phyloP scores from a whole-genome alignment of 345 rosid genomes.

The Xanthoceras sorbifolium region DNA sequence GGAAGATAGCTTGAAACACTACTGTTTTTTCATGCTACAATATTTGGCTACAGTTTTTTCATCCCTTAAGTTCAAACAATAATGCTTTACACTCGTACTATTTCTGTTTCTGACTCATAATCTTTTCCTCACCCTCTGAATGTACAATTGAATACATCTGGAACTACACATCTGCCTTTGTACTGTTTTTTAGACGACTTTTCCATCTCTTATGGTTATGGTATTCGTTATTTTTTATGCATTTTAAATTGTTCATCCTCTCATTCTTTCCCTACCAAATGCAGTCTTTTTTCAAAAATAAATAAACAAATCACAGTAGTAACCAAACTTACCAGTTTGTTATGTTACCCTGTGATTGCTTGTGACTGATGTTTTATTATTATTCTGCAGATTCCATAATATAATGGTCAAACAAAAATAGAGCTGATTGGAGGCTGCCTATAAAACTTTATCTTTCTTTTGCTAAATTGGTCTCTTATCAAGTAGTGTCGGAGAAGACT shows the following conservation, averaged over 20 bases:
- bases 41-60: constrained; percentile 25
- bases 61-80: too few relatives aligned
- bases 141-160: neutral
- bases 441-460: too few relatives aligned
- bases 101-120: too few relatives aligned
- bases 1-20: constrained; percentile 14
- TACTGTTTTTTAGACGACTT: neutral
- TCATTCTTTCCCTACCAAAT: too few relatives aligned
- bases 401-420: neutral
- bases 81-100: too few relatives aligned
- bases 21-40: constrained; percentile 17
- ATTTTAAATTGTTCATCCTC: too few relatives aligned
- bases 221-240: too few relatives aligned
- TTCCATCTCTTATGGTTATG: neutral
- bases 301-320: too few relatives aligned
- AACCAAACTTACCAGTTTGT: too few relatives aligned
- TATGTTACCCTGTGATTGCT: neutral
- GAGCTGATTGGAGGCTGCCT: neutral
- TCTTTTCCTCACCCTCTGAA: too few relatives aligned
- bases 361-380: neutral
- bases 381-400: neutral
- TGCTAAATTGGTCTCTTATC: too few relatives aligned
- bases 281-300: too few relatives aligned
- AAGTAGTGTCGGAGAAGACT: neutral
- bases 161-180: neutral